A percentile compares a stretch with the other conserved stretches of the same genome.
Evolutionary conservation across 2,329 filamentous ascomycete genomes (phyloP).

Genomic region (Aureobasidium pullulans): DNA sequence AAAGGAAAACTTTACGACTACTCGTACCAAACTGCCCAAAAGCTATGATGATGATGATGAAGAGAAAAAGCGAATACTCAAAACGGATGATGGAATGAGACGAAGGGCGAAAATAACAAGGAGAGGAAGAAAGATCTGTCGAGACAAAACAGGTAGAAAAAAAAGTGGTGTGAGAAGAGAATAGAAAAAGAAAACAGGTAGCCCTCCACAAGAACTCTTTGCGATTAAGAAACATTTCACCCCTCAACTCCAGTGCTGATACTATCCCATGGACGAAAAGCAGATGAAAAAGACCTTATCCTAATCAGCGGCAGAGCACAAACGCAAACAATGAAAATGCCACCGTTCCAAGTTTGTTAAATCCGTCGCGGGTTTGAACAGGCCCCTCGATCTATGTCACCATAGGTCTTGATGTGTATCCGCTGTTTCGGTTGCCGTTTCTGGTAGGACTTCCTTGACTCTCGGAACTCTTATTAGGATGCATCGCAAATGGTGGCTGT

Average conservation of each 20-base stretch:
- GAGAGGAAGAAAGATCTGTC: background rate
- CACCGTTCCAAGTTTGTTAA: background rate
- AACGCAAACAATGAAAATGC: background rate
- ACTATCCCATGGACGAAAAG: too few relatives aligned
- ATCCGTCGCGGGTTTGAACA: background rate
- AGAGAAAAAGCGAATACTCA: background rate
- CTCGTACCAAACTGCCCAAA: background rate
- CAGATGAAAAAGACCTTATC: background rate
- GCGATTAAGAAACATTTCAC: background rate
- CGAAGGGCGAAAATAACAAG: conserved; percentile 1
- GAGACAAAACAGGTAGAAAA: background rate
- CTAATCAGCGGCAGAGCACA: background rate
- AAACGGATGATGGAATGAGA: conserved; percentile 1
- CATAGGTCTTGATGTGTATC: conserved; percentile 23
- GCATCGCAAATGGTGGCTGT: conserved; percentile 24
- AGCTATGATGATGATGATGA: background rate
- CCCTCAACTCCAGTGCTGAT: background rate
- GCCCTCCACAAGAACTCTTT: background rate
- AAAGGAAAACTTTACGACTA: background rate
- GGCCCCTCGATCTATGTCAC: conserved; percentile 11
- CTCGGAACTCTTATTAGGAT: conserved; percentile 23
- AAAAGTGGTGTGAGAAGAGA: background rate
- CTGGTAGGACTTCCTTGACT: conserved; percentile 26
- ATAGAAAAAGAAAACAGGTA: background rate
- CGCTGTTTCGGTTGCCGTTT: conserved; percentile 20